These are phyloP conservation scores for Strobilomyces dryophilus DNA, from an alignment of 768 basidiomycete genomes.

Conservation along the genomic window DNA sequence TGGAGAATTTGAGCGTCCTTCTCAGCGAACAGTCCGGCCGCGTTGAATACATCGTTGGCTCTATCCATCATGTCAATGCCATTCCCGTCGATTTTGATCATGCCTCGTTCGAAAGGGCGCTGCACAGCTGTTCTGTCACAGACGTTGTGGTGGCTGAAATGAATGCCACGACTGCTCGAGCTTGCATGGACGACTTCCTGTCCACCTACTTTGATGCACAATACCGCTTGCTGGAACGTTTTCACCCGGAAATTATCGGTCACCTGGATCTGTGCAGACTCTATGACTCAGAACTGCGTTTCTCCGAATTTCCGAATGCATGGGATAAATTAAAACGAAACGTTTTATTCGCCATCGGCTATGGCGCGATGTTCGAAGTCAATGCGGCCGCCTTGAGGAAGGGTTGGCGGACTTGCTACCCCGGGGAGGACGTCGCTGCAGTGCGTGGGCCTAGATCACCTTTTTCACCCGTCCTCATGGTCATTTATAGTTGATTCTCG, in stretches of 20 bases:
- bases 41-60: constrained; percentile 90
- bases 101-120: constrained; percentile 58
- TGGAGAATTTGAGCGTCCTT: constrained; percentile 51
- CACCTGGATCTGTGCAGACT: constrained; percentile 93
- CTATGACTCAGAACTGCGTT: constrained; percentile 60
- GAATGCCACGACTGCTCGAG: constrained; percentile 17
- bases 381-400: constrained; percentile 94
- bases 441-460: constrained; percentile 41
- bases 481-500: constrained; percentile 58
- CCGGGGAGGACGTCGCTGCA: constrained; percentile 70
- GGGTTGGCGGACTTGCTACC: constrained; percentile 83
- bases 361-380: constrained; percentile 91
- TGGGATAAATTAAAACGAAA: constrained; percentile 72
- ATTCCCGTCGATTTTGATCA: constrained; percentile 92
- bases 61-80: constrained; percentile 84
- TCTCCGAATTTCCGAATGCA: constrained; percentile 55
- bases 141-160: constrained; percentile 21
- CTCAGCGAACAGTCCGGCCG: constrained; percentile 43
- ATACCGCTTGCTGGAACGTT: constrained; percentile 58
- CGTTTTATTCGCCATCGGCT: constrained; percentile 61
- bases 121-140: constrained; percentile 41
- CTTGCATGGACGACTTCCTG: constrained; percentile 45
- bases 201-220: constrained; percentile 85
- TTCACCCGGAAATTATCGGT: constrained; percentile 85
- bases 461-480: constrained; percentile 10